phyloP scores from a whole-genome alignment of 1,139 yeast genomes.

The Candida mesenterica region DNA sequence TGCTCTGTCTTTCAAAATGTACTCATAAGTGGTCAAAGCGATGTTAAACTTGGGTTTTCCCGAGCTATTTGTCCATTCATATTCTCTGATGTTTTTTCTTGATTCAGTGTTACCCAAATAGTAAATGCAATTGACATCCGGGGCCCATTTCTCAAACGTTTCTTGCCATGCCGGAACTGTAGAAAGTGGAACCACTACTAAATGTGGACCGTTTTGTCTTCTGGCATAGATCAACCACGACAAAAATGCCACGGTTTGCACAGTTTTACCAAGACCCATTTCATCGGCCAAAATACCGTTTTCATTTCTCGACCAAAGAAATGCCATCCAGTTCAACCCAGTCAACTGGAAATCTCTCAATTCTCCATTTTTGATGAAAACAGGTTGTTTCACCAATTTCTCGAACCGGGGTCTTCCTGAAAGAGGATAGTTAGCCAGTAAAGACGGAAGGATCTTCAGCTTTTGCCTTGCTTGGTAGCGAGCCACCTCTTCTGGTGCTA shows the following conservation, averaged over 20 bases:
- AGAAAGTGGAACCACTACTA: constrained; percentile 93
- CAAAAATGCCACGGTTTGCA: constrained; percentile 91
- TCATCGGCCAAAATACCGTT: constrained; percentile 98
- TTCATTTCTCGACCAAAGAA: constrained; percentile 94
- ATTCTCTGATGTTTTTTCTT: constrained; percentile 75
- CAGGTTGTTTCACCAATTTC: constrained; percentile 82
- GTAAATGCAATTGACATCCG: constrained; percentile 88
- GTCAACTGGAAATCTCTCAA: constrained; percentile 96
- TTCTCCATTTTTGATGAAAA: constrained; percentile 87
- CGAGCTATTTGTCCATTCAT: constrained; percentile 67
- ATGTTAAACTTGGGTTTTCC: constrained; percentile 81
- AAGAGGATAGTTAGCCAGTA: constrained; percentile 73
- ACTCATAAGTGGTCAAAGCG: constrained; percentile 90
- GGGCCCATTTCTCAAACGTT: constrained; percentile 96
- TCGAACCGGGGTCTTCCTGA: constrained; percentile 83
- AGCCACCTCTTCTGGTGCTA: constrained; percentile 83
- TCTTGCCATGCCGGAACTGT: constrained; percentile 99
- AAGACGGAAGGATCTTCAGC: constrained; percentile 80
- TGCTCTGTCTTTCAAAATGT: constrained; percentile 80
- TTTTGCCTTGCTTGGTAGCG: constrained; percentile 78
- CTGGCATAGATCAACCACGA: constrained; percentile 94
- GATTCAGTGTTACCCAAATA: constrained; percentile 92
- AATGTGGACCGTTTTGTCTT: constrained; percentile 94
- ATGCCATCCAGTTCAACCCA: constrained; percentile 99
- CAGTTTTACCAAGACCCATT: constrained; percentile 98